These are phyloP conservation scores for Colletotrichum liriopes DNA, from an alignment of 2,329 filamentous ascomycete genomes.

Conservation along the genomic window DNA sequence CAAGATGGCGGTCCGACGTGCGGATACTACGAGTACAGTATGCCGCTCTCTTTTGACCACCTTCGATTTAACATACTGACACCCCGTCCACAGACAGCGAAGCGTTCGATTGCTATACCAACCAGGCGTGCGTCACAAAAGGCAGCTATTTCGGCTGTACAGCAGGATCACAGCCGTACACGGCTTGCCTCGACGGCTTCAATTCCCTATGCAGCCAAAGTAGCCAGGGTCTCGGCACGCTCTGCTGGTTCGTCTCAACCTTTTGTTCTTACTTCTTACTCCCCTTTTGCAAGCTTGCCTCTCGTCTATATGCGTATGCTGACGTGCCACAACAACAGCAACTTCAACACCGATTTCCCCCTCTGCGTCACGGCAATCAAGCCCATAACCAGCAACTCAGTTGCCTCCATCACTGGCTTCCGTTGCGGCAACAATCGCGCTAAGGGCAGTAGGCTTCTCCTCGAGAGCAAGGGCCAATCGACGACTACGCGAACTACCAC, in stretches of 20 bases:
- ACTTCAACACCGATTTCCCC: constrained; percentile 14
- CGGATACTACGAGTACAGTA: constrained; percentile 20
- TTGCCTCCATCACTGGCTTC: constrained; percentile 5
- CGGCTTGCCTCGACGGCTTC: constrained; percentile 13
- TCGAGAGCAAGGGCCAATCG: background rate
- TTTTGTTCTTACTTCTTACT: background rate
- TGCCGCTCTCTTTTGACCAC: background rate
- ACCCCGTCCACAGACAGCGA: constrained; percentile 1
- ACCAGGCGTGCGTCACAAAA: constrained; percentile 2
- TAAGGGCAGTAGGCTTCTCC: constrained; percentile 5
- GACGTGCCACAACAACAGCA: background rate
- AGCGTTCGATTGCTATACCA: constrained; percentile 2
- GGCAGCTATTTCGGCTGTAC: constrained; percentile 18
- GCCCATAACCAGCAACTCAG: background rate
- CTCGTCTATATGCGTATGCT: background rate
- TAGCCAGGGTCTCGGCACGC: background rate
- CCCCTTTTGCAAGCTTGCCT: no score
- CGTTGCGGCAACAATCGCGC: constrained; percentile 12
- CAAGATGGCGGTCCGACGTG: background rate
- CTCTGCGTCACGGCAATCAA: constrained; percentile 13
- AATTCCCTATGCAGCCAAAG: background rate
- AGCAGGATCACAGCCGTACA: constrained; percentile 8
- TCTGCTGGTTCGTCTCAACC: constrained; percentile 19
- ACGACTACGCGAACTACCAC: background rate
- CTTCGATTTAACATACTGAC: background rate